phyloP scores from a whole-genome alignment of 805 yeast species.

The Maudiozyma barnettii region DNA sequence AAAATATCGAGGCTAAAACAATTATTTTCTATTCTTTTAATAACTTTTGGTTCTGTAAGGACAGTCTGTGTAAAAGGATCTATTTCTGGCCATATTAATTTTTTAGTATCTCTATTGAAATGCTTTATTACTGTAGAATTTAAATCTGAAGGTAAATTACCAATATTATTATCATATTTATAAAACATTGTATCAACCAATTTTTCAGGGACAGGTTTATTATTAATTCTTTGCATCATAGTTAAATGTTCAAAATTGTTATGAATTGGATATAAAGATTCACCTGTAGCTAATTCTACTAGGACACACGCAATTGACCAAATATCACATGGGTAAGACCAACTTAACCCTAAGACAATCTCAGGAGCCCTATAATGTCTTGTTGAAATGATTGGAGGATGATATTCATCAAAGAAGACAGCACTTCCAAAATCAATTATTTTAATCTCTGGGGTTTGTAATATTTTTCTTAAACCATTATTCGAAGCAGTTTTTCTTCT shows the following conservation, averaged over 20 bases:
- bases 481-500: conserved; percentile 26
- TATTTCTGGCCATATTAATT: conserved; percentile 26
- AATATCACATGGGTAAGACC: conserved; percentile 94
- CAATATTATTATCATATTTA: conserved; percentile 24
- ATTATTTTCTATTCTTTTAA: conserved; percentile 22
- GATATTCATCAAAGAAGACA: conserved; percentile 87
- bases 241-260: conserved; percentile 92
- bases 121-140: conserved; percentile 26
- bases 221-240: conserved; percentile 79
- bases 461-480: conserved; percentile 28
- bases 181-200: conserved; percentile 29
- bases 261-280: conserved; percentile 88
- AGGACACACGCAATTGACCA: conserved; percentile 96
- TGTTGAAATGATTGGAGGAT: conserved; percentile 84
- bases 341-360: conserved; percentile 85
- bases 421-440: conserved; percentile 97
- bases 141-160: conserved; percentile 27
- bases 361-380: conserved; percentile 97
- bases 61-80: conserved; percentile 19
- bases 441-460: conserved; percentile 73
- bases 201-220: conserved; percentile 37
- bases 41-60: conserved; percentile 23
- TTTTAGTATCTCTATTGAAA: conserved; percentile 17
- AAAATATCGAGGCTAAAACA: conserved; percentile 26
- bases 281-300: conserved; percentile 87